Percentiles rank a stretch among this genome's conserved stretches.
Evolutionary conservation across 768 basidiomycete species (phyloP).

Genomic region (Lepiota venenata): DNA sequence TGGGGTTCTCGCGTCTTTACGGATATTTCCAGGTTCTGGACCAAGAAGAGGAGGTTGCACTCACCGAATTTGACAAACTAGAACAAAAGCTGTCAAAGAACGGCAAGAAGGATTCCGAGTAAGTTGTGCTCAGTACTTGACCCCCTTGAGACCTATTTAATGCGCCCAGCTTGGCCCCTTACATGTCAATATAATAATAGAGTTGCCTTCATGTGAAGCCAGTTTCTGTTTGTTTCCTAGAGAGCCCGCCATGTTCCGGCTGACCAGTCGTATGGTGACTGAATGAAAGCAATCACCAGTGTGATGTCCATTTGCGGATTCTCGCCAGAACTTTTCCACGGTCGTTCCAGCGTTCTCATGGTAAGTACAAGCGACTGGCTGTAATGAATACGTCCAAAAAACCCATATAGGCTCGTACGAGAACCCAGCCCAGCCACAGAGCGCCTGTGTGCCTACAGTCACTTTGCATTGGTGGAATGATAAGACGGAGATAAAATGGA

Average conservation of each 20-base stretch:
- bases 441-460: no score
- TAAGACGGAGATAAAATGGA: background rate
- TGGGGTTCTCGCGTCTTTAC: background rate
- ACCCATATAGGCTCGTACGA: no score
- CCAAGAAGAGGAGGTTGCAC: conserved; percentile 82
- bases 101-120: conserved; percentile 47
- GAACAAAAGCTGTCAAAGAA: conserved; percentile 58
- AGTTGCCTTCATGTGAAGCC: background rate
- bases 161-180: conserved; percentile 64
- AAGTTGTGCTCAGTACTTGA: conserved; percentile 10
- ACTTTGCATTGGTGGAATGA: no score
- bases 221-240: background rate
- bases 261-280: background rate
- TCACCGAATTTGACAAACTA: conserved; percentile 87
- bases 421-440: no score
- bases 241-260: background rate
- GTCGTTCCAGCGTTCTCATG: no score
- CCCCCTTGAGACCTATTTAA: conserved; percentile 1
- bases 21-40: conserved; percentile 65
- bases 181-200: conserved; percentile 67
- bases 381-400: no score
- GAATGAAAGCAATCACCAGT: background rate
- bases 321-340: no score
- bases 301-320: no score
- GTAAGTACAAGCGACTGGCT: no score